Evolutionary conservation across 2,329 filamentous ascomycete genomes (phyloP).

Genomic region (Calonectria montana): DNA sequence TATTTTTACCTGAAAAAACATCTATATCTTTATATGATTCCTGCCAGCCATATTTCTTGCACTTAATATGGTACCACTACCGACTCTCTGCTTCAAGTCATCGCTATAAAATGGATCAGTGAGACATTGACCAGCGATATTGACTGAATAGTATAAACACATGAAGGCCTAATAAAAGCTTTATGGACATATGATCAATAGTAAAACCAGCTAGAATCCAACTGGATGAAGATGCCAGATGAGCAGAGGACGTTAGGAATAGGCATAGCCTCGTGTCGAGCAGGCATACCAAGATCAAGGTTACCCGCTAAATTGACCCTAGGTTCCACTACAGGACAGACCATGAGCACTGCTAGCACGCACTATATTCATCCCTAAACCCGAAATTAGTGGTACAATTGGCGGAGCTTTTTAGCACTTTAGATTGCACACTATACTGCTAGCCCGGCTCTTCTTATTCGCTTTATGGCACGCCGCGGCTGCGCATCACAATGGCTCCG

Average conservation of each 20-base stretch:
- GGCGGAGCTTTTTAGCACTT: not conserved
- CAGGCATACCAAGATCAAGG: not conserved
- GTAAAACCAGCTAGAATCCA: not conserved
- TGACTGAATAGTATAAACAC: no score
- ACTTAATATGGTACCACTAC: no score
- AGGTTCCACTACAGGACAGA: not conserved
- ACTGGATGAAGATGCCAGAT: not conserved
- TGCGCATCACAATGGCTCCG: not conserved
- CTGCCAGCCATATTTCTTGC: no score
- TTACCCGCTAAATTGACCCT: not conserved
- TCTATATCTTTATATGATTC: no score
- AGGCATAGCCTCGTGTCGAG: not conserved
- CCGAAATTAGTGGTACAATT: not conserved
- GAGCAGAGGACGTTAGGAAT: not conserved
- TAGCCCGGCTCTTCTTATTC: not conserved
- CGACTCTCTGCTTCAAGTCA: no score
- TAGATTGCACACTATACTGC: not conserved
- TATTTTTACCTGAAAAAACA: no score
- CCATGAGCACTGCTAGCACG: not conserved
- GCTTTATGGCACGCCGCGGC: no score
- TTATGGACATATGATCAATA: not conserved
- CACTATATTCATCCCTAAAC: not conserved
- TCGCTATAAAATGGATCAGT: no score
- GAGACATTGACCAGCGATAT: no score
- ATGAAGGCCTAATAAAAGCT: no score